phyloP scores from a whole-genome alignment of 2,329 filamentous ascomycete genomes.

The Orbilia oligospora region DNA sequence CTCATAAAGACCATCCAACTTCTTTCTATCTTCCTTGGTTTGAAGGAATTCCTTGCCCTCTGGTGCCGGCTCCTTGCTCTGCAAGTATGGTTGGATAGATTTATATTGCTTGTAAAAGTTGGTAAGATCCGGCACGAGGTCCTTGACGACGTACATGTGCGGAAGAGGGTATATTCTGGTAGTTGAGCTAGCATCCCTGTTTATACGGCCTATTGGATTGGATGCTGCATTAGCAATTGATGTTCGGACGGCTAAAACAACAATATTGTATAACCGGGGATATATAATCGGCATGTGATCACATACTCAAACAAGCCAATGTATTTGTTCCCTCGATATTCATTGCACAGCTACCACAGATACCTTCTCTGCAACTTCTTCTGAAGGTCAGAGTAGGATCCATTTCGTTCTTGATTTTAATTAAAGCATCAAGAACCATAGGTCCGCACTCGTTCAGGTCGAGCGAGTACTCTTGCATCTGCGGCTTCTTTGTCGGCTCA shows the following conservation, averaged over 20 bases:
- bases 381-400: conserved; percentile 97
- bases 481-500: conserved; percentile 89
- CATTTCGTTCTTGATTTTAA: conserved; percentile 98
- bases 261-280: conserved; percentile 11
- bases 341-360: conserved; percentile 99
- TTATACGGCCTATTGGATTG: conserved; percentile 82
- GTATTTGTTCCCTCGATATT: conserved; percentile 99
- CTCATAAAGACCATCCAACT: conserved; percentile 98
- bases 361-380: conserved; percentile 95
- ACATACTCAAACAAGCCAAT: conserved; percentile 94
- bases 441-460: conserved; percentile 99
- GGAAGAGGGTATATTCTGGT: conserved; percentile 97
- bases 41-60: conserved; percentile 95
- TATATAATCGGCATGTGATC: conserved; percentile 9
- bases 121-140: conserved; percentile 96
- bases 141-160: conserved; percentile 99
- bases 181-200: conserved; percentile 82
- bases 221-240: conserved; percentile 36
- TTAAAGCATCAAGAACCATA: conserved; percentile 97
- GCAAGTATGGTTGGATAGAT: conserved; percentile 98
- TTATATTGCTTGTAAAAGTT: conserved; percentile 99
- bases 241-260: conserved; percentile 64
- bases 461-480: conserved; percentile 93
- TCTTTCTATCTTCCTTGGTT: conserved; percentile 90
- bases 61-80: conserved; percentile 85